Conservation (phyloP, 2,329 filamentous ascomycete genomes). For the Chaetomium sp. region DNA sequence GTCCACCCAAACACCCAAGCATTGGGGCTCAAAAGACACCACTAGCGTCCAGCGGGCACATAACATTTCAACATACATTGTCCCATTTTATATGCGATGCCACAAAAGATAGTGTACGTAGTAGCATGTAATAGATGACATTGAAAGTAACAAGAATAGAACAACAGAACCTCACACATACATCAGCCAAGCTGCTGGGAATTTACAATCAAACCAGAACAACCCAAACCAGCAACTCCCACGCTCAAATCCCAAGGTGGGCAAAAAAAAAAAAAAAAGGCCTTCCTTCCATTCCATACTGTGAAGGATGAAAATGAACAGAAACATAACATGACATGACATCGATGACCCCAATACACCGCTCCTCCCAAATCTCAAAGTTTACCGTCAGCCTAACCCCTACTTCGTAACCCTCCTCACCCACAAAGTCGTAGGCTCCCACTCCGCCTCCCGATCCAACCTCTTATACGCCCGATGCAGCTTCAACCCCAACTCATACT, state of each 20-base stretch:
- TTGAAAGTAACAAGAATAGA: background rate
- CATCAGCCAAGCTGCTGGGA: background rate
- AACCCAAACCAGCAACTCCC: constrained; percentile 7
- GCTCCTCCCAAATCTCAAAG: background rate
- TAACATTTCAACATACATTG: too few relatives aligned
- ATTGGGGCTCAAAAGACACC: too few relatives aligned
- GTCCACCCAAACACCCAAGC: too few relatives aligned
- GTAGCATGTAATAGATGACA: too few relatives aligned
- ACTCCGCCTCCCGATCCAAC: constrained; percentile 58
- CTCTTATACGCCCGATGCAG: constrained; percentile 70
- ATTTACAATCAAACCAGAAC: background rate
- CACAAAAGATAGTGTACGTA: too few relatives aligned
- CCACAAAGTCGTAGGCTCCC: constrained; percentile 66
- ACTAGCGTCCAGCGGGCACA: too few relatives aligned
- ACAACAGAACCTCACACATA: background rate
- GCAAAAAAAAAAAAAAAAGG: background rate
- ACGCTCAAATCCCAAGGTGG: constrained; percentile 6
- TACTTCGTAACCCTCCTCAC: constrained; percentile 64
- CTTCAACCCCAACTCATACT: constrained; percentile 71
- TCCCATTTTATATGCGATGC: too few relatives aligned
- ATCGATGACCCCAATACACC: too few relatives aligned
- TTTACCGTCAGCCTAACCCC: background rate
- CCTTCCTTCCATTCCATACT: too few relatives aligned
- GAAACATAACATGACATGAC: background rate
- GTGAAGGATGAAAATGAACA: background rate